Evolutionary conservation across 2,329 filamentous ascomycete species (phyloP).

Genomic region (Sordariomycetes sp.): DNA sequence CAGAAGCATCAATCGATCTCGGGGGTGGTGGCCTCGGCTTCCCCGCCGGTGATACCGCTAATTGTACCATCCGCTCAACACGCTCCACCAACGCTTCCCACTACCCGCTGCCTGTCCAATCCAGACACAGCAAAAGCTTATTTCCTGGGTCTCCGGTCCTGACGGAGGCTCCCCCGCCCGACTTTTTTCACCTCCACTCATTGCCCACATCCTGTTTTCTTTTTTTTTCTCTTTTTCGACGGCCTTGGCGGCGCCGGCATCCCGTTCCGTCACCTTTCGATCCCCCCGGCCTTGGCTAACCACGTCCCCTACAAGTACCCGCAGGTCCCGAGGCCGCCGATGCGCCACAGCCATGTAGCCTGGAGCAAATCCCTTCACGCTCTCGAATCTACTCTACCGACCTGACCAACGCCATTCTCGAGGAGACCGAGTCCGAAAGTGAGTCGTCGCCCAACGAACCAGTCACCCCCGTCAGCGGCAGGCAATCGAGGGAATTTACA

Average conservation of each 20-base stretch:
- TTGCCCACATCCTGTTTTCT: background rate
- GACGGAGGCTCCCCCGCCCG: background rate
- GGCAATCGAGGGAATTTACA: slow-evolving; percentile 6
- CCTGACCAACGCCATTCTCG: slow-evolving; percentile 3
- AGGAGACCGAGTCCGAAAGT: slow-evolving; percentile 6
- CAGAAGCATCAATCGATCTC: background rate
- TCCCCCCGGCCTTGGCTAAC: background rate
- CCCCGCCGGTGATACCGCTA: background rate
- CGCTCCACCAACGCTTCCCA: background rate
- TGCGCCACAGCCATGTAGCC: background rate
- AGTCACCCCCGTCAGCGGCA: slow-evolving; percentile 4
- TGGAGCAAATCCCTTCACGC: background rate
- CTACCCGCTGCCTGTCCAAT: background rate
- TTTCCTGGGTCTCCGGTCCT: background rate
- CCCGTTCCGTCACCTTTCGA: background rate
- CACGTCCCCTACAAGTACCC: background rate
- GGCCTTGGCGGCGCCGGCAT: background rate
- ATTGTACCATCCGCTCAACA: background rate
- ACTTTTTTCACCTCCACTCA: background rate
- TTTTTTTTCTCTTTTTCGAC: background rate
- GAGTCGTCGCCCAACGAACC: slow-evolving; percentile 5
- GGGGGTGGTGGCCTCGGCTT: background rate
- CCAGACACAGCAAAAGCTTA: background rate
- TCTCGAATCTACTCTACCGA: slow-evolving; percentile 2
- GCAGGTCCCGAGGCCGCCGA: background rate